Percentiles rank a stretch among this genome's conserved stretches.
phyloP scores from a whole-genome alignment of 2,329 filamentous ascomycete species.

The Teratosphaeria zuluensis region DNA sequence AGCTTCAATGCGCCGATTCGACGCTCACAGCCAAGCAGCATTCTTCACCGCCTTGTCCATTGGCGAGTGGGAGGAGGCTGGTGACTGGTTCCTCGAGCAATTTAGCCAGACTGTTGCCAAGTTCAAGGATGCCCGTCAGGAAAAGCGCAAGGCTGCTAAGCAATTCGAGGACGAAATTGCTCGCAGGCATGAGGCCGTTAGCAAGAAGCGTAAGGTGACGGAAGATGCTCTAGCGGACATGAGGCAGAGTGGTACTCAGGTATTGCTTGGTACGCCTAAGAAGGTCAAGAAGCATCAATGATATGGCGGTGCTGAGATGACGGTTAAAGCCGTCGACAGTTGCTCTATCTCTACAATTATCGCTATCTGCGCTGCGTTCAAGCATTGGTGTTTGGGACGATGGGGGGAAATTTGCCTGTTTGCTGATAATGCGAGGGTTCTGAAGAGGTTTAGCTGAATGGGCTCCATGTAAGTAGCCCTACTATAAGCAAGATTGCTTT shows the following conservation, averaged over 20 bases:
- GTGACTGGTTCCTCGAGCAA: conserved; percentile 49
- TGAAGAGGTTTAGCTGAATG: neutral
- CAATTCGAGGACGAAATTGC: conserved; percentile 48
- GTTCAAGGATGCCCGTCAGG: conserved; percentile 43
- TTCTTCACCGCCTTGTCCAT: conserved; percentile 46
- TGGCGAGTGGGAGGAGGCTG: conserved; percentile 52
- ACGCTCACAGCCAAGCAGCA: conserved; percentile 29
- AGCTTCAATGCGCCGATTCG: conserved; percentile 1
- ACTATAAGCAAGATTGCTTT: neutral
- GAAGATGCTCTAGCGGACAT: conserved; percentile 32
- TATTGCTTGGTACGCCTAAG: conserved; percentile 40
- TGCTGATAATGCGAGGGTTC: neutral
- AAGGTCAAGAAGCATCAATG: conserved; percentile 15
- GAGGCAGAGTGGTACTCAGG: conserved; percentile 43
- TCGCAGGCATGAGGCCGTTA: conserved; percentile 42
- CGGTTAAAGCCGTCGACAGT: neutral
- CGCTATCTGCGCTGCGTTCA: neutral
- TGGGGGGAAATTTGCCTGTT: neutral
- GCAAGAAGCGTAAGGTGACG: conserved; percentile 37
- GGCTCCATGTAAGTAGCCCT: neutral
- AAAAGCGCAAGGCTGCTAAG: conserved; percentile 43
- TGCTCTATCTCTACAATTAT: neutral
- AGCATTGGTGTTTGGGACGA: conserved; percentile 2
- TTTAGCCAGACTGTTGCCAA: conserved; percentile 43
- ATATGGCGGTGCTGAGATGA: neutral